phyloP scores from a whole-genome alignment of 1,284 basidiomycete species.

The Ganoderma leucocontextum region DNA sequence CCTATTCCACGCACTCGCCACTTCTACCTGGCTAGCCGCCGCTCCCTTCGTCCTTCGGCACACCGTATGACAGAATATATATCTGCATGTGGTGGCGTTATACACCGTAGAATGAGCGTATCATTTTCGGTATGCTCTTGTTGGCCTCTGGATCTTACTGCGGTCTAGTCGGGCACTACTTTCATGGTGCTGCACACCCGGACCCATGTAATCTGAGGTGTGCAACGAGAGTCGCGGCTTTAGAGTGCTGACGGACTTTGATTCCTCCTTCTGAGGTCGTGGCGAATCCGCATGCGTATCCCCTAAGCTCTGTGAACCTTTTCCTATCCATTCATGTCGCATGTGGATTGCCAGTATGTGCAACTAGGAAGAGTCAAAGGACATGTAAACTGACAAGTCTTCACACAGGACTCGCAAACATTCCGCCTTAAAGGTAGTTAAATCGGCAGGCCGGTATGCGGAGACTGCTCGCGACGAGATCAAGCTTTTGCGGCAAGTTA shows the following conservation, averaged over 20 bases:
- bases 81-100: neutral
- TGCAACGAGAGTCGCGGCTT: neutral
- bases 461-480: slow-evolving; percentile 94
- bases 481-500: slow-evolving; percentile 82
- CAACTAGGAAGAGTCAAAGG: neutral
- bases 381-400: neutral
- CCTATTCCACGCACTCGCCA: slow-evolving; percentile 2
- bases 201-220: neutral
- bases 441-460: slow-evolving; percentile 86
- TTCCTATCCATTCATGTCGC: neutral
- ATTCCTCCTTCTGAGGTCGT: neutral
- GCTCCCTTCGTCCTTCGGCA: neutral
- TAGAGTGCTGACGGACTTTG: neutral
- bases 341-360: too few species aligned
- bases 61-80: slow-evolving; percentile 4
- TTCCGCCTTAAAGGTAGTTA: slow-evolving; percentile 92
- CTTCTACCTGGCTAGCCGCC: slow-evolving; percentile 6
- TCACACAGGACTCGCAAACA: slow-evolving; percentile 66
- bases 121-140: neutral
- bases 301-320: neutral
- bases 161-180: neutral
- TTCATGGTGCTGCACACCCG: neutral
- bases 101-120: too few species aligned
- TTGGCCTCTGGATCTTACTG: neutral
- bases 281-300: neutral